These are phyloP conservation scores for Cronartium quercuum DNA, from an alignment of 1,284 basidiomycete genomes.

Conservation along the genomic window DNA sequence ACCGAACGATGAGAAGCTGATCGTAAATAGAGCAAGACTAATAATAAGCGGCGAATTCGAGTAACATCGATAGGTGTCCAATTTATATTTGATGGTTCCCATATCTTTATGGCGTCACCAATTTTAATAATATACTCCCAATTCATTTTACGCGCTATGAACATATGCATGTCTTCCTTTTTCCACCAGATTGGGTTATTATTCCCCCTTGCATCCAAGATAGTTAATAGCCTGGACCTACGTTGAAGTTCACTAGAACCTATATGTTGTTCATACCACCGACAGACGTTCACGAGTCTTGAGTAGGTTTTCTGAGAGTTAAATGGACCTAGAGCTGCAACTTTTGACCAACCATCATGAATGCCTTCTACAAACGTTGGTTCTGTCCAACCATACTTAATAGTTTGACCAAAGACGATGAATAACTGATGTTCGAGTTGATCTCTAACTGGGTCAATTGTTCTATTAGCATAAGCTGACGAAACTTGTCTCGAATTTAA, in stretches of 20 bases:
- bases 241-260: not conserved
- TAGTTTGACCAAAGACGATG: not conserved
- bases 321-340: not conserved
- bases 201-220: not conserved
- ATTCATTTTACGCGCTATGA: not conserved
- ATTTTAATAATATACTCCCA: not conserved
- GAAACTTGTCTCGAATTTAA: not conserved
- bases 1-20: not conserved
- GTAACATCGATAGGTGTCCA: not conserved
- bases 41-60: not conserved
- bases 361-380: not conserved
- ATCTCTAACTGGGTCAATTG: not conserved
- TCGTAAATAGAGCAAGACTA: not conserved
- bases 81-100: not conserved
- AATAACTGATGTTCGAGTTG: not conserved
- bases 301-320: not conserved
- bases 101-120: not conserved
- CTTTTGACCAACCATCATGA: not conserved
- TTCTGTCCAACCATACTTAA: not conserved
- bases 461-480: not conserved
- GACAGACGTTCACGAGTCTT: not conserved
- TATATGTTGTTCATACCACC: not conserved
- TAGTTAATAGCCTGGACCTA: not conserved
- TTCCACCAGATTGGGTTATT: not conserved
- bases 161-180: not conserved